Conservation (phyloP, 495 filamentous ascomycete species). For the Beverwykella pulmonaria region DNA sequence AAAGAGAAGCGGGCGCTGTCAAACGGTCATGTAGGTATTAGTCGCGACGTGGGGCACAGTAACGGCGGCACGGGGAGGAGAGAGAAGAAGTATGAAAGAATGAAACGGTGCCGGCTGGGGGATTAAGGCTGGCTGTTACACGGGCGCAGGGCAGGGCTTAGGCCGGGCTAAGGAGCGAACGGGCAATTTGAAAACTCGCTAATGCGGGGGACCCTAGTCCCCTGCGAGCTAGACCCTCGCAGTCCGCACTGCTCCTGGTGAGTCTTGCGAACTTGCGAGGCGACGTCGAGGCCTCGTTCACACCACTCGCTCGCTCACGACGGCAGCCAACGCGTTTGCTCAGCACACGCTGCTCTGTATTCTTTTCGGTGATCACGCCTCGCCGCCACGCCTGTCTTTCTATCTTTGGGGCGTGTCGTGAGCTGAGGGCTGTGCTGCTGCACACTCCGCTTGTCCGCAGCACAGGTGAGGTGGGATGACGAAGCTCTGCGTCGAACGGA, state of each 20-base stretch:
- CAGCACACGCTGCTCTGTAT: too few species aligned
- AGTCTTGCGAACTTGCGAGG: too few species aligned
- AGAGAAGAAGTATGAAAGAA: constrained; percentile 1
- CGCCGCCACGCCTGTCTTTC: not conserved
- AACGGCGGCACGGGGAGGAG: not conserved
- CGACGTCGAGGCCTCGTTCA: too few species aligned
- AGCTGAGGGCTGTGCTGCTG: constrained; percentile 16
- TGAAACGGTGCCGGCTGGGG: not conserved
- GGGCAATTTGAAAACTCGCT: not conserved
- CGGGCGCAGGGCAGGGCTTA: not conserved
- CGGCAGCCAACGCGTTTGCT: too few species aligned
- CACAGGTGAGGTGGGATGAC: constrained; percentile 10
- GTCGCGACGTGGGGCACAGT: not conserved
- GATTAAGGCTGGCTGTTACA: not conserved
- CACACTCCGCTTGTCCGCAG: constrained; percentile 3
- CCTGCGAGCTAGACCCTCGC: not conserved
- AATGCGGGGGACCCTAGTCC: not conserved
- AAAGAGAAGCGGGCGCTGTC: not conserved
- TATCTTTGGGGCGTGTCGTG: constrained; percentile 9
- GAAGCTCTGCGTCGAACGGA: not conserved
- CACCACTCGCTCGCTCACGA: too few species aligned
- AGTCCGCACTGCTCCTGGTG: too few species aligned
- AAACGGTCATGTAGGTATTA: constrained; percentile 10
- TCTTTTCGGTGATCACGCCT: too few species aligned
- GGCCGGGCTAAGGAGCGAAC: not conserved